These are phyloP conservation scores for Dactylonectria estremocensis DNA, from an alignment of 2,329 filamentous ascomycete species.

Conservation along the genomic window DNA sequence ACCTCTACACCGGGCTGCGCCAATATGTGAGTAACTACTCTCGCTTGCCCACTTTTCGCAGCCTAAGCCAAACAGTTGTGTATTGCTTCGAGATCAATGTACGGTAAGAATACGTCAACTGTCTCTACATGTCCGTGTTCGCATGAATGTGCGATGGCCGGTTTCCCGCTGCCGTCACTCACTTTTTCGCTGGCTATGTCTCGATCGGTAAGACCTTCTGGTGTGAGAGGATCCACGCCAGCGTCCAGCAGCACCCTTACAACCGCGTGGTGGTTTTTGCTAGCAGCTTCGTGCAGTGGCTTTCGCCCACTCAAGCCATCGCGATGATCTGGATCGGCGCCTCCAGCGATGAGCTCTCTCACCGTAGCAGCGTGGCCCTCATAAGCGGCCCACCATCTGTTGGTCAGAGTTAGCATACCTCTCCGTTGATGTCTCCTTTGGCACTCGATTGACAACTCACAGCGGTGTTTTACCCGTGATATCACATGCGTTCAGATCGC, in stretches of 20 bases:
- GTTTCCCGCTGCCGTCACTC: background rate
- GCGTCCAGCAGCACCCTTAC: background rate
- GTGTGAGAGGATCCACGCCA: background rate
- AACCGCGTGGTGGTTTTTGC: background rate
- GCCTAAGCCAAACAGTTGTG: background rate
- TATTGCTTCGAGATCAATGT: background rate
- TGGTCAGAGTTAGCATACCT: background rate
- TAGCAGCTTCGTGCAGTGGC: background rate
- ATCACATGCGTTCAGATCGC: background rate
- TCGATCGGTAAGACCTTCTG: too few species aligned
- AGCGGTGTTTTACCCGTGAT: background rate
- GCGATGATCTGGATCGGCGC: background rate
- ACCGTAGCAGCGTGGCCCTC: background rate
- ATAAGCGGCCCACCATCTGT: background rate
- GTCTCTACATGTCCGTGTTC: background rate
- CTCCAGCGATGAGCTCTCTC: background rate
- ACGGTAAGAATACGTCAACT: background rate
- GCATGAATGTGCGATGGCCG: background rate
- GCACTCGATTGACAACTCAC: background rate
- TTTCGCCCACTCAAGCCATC: background rate
- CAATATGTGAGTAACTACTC: background rate
- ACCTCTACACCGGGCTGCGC: background rate
- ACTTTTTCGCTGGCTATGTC: too few species aligned
- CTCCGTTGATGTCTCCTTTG: background rate
- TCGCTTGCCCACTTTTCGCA: background rate